phyloP scores from a whole-genome alignment of 2,329 filamentous ascomycete genomes.

The Colletotrichum siamense region DNA sequence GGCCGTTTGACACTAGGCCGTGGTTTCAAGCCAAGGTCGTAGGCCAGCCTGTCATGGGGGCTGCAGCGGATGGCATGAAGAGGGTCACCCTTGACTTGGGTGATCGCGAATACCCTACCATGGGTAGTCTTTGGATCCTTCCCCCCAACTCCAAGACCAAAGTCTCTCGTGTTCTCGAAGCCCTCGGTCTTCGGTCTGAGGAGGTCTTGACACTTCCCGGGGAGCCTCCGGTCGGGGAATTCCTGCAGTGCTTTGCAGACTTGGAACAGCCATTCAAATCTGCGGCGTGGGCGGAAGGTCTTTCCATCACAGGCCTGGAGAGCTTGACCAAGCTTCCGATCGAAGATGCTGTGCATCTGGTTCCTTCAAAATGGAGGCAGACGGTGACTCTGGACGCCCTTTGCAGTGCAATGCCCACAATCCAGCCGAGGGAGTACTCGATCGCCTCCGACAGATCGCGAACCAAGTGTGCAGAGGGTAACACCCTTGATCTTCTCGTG shows the following conservation, averaged over 20 bases:
- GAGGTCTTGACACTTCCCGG: neutral
- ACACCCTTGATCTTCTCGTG: constrained; percentile 8
- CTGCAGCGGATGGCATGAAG: constrained; percentile 8
- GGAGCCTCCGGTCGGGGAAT: neutral
- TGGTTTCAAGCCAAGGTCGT: constrained; percentile 15
- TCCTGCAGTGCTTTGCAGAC: constrained; percentile 1
- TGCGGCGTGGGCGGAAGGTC: neutral
- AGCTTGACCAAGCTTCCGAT: constrained; percentile 3
- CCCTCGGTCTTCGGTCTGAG: neutral
- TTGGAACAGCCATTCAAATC: constrained; percentile 13
- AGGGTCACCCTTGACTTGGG: constrained; percentile 11
- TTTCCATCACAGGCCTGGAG: neutral
- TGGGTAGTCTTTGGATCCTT: constrained; percentile 17
- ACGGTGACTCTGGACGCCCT: neutral
- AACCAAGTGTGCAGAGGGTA: neutral
- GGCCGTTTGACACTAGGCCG: constrained; percentile 16
- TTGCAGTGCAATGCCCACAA: constrained; percentile 8
- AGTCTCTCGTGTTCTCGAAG: constrained; percentile 10
- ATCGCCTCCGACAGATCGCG: constrained; percentile 8
- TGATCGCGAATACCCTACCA: constrained; percentile 15
- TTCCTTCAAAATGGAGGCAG: constrained; percentile 7
- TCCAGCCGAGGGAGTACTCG: constrained; percentile 13
- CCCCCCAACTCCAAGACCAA: constrained; percentile 15
- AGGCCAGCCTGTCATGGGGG: neutral
- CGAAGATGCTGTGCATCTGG: constrained; percentile 1